Conservation (phyloP, 2,329 filamentous ascomycete species). For the Cladophialophora exuberans region DNA sequence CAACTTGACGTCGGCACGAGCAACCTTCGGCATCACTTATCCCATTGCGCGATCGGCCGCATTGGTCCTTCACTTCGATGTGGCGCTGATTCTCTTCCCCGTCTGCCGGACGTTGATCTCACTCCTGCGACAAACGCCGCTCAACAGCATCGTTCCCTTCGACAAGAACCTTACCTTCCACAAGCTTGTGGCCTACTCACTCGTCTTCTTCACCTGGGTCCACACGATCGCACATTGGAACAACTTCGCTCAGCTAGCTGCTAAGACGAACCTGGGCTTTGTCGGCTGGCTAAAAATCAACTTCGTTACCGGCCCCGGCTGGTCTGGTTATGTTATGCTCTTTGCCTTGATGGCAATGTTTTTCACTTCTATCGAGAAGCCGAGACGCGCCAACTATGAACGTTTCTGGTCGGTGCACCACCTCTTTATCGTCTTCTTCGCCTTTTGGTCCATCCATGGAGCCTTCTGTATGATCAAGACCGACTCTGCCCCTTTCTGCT, state of each 20-base stretch:
- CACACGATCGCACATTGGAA: constrained; percentile 87
- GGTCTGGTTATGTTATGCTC: constrained; percentile 86
- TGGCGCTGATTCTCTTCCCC: constrained; percentile 70
- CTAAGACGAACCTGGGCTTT: constrained; percentile 75
- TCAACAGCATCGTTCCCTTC: constrained; percentile 86
- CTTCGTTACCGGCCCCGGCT: constrained; percentile 77
- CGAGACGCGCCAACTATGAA: constrained; percentile 79
- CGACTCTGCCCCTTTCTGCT: constrained; percentile 77
- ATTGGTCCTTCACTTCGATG: constrained; percentile 78
- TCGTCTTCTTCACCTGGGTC: constrained; percentile 85
- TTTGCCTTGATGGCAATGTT: constrained; percentile 78
- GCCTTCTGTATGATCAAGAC: constrained; percentile 90
- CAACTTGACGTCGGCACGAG: constrained; percentile 67
- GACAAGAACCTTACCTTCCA: constrained; percentile 65
- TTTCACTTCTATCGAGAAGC: constrained; percentile 75
- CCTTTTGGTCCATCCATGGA: constrained; percentile 89
- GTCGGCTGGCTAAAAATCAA: constrained; percentile 78
- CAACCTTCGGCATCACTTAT: constrained; percentile 74
- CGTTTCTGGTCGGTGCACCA: constrained; percentile 92
- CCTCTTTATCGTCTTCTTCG: constrained; percentile 84
- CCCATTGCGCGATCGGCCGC: constrained; percentile 76
- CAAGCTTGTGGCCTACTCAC: constrained; percentile 82
- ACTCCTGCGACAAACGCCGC: constrained; percentile 74
- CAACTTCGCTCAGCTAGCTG: constrained; percentile 77
- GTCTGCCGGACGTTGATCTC: constrained; percentile 86